Base-by-base conservation (phyloP, 2,329 filamentous ascomycete species). In the Juglanconis sp. region DNA sequence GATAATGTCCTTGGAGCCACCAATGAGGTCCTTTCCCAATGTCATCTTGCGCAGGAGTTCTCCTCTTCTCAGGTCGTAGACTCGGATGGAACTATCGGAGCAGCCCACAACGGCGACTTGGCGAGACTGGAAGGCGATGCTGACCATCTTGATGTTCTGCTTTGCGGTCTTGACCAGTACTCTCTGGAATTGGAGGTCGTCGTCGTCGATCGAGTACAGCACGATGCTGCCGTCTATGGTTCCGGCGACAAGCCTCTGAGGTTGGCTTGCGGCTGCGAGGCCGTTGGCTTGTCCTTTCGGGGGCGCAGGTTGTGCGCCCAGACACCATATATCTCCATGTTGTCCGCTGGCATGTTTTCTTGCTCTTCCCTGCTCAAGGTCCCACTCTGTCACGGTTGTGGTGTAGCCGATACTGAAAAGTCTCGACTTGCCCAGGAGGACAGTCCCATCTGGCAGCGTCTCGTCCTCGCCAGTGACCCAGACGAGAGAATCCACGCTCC, bases 331-430 rank as follows among this genome's bases (percentile, higher is more conserved):
- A 70, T 97, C 93, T 65, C 92, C 93, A 74, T 96, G 92, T 74
- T 96, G 96, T 50, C 94, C 95, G 68, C 90, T 92, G 17, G 91
- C 92, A 73, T 96, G 90, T 61, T 89, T 86, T 75, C 89, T 84
- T 10, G 92, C 90, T 59, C 85, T 81, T 13, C 91, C 92, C 64
- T 87, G 89, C 66, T 87, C 86, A 31, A 99, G 79, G 76, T 98
- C 90, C 95, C 95, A 99, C 75, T 99, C 95, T 0, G 93, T 97
- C 51, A 99, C 87, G 31, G 89, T 90, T 56, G 90, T 91, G 24
- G 93, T 96, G 72, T 95, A 96, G 60, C 94, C 94, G 71, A 97
- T 96, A 75, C 94, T 98, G 79, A 99, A 99, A 47, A 99, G 84
- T 62, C 95, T 87, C 69, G 95, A 82, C 68, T 84, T 89, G 57